Evolutionary conservation across 345 rosid genomes (phyloP).

Genomic region (rapeseed (Brassica napus)): Da-Ae NC_063441.1:15065501-15066000

Average conservation of each 20-base stretch:
- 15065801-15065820: conserved; percentile 12
- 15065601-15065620: conserved; percentile 38
- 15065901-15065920: neutral
- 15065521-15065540: conserved; percentile 41
- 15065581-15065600: neutral
- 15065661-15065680: neutral
- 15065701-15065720: neutral
- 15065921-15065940: neutral
- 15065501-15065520: conserved; percentile 12
- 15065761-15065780: neutral
- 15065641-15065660: conserved; percentile 31
- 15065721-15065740: neutral
- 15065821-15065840: conserved; percentile 20
- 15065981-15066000: neutral
- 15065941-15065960: neutral
- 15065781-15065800: neutral
- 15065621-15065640: conserved; percentile 41
- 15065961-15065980: neutral
- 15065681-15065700: neutral
- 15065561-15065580: conserved; percentile 34
- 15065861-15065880: neutral
- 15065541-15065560: conserved; percentile 33
- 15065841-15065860: conserved; percentile 22
- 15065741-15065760: neutral
- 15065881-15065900: neutral